Base-by-base conservation (phyloP, 306 rosid species). In the Cicer judaicum region DNA sequence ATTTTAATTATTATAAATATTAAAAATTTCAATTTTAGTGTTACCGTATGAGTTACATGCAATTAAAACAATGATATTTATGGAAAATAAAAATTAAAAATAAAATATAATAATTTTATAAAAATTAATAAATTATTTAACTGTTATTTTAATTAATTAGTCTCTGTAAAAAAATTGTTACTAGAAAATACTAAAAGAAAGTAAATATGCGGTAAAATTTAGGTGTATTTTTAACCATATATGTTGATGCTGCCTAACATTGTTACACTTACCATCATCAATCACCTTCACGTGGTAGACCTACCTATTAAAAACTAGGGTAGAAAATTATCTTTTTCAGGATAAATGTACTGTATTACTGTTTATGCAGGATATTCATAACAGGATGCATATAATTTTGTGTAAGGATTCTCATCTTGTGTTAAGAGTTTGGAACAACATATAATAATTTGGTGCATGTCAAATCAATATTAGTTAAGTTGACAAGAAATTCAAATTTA, bases 301-400 rank as follows among this genome's bases (percentile, higher is more conserved):
- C 78, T 68, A 56, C 61, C 74, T 68, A 38, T 68, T 68, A 59
- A 59, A 75, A 59, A 82, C 72, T 54, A 42, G 44, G 44, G 39
- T 78, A 78, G 82, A 82, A 79, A 82, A 61, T 59, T 46, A 77
- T 82, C 34, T 66, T 49, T 72, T 72, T 72, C 67, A 57, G 46
- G 50, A 57, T 57, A 68, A 29, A n/a, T 41, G 18, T 54, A 68
- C 66, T 39, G 69, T 69, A 77, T 24, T 24, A 24, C 29, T 24
- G 29, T 24, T 2, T 24, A 24, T 66, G 38, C 40, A 46, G 39
- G 39, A 66, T 72, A 48, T 72, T 77, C 72, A 67, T 49, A 59
- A 65, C 70, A 43, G 54, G 76, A 38, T 81, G 76, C 85, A 72
- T 77, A 48, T 49, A 65, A 82, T 66, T 82, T 82, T 59, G 85